Base-by-base conservation (phyloP, 345 rosid species). In the Rhizophora mangle region DNA sequence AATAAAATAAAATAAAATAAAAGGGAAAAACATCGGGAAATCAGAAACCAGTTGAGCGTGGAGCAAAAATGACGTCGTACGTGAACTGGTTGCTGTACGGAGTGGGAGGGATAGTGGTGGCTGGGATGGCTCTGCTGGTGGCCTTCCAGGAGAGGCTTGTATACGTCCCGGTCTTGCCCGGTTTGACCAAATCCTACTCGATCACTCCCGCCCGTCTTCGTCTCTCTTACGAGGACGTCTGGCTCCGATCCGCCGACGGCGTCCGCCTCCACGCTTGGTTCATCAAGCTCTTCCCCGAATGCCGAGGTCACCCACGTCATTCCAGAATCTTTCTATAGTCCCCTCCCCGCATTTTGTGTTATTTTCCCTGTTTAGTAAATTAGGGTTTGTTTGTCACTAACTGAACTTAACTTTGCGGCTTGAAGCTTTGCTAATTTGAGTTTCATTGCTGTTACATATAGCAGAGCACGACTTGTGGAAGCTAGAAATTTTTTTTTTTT, bases 161-260 rank as follows among this genome's bases (percentile, higher is more conserved):
- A 26, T 95, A 95, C 83, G 97, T 95, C 1, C 99, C 99, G 34
- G 96, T 95, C 51, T 83, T 95, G 21, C 99, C 97, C 0, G 99
- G 99, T 11, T 87, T 90, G 75, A 83, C 91, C 78, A 95, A 92
- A 80, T 83, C 96, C 11, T 95, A 92, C 79, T 77, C 91, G 51
- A 83, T 95, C 43, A 87, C 92, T 2, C 99, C 98, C 2, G 68
- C 89, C 59, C 90, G 97, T 67, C 90, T 92, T 71, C 87, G 83
- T 29, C 98, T 95, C 73, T 2, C 49, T 36, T 95, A 88, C 81
- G 96, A 95, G 69, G 98, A 95, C 71, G 91, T 95, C 62, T 95
- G 99, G 99, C 96, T 95, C 77, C 79, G 78, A 82, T 87, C 99
- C 75, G 82, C 96, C 34, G 99, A 95, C 63, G 99, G 98, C 43